A percentile compares a stretch with the other conserved stretches of the same genome.
phyloP scores from a whole-genome alignment of 2,329 filamentous ascomycete species.

The Sclerotinia sclerotiorum region DNA sequence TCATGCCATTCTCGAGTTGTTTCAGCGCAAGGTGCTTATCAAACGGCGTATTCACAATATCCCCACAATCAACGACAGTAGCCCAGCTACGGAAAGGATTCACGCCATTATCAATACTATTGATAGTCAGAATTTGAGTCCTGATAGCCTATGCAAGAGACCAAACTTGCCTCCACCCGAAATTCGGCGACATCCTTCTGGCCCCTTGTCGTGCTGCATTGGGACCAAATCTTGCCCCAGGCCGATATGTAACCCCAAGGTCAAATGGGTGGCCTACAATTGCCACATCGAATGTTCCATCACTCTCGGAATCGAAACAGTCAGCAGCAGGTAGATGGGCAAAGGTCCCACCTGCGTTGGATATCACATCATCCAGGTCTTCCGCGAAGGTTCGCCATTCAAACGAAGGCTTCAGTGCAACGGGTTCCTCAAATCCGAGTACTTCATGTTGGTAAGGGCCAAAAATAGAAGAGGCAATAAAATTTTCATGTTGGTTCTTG shows the following conservation, averaged over 20 bases:
- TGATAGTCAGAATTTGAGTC: slow-evolving; percentile 21
- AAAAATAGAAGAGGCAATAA: slow-evolving; percentile 30
- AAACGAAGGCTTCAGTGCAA: slow-evolving; percentile 32
- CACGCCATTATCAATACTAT: slow-evolving; percentile 36
- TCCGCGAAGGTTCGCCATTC: slow-evolving; percentile 25
- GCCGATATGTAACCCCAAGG: slow-evolving; percentile 37
- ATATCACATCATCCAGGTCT: slow-evolving; percentile 12
- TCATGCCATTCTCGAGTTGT: slow-evolving; percentile 37
- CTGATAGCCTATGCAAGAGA: slow-evolving; percentile 1
- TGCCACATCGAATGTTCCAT: slow-evolving; percentile 38
- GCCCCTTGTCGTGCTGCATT: slow-evolving; percentile 37
- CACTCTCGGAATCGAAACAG: slow-evolving; percentile 33
- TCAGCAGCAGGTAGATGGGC: slow-evolving; percentile 36
- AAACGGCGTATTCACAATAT: slow-evolving; percentile 38
- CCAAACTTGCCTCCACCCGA: slow-evolving; percentile 35
- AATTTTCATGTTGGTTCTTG: slow-evolving; percentile 15
- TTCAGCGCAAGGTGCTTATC: slow-evolving; percentile 37
- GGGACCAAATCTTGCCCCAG: slow-evolving; percentile 39
- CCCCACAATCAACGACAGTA: slow-evolving; percentile 37
- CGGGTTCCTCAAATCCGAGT: slow-evolving; percentile 17
- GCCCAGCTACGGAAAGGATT: slow-evolving; percentile 39
- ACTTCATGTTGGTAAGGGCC: background rate
- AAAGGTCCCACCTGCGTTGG: slow-evolving; percentile 31
- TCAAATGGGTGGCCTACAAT: slow-evolving; percentile 40
- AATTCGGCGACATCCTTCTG: slow-evolving; percentile 31